These are phyloP conservation scores for Poa pratensis DNA, from an alignment of 176 grass and related monocot species.

Conservation along the genomic window DNA sequence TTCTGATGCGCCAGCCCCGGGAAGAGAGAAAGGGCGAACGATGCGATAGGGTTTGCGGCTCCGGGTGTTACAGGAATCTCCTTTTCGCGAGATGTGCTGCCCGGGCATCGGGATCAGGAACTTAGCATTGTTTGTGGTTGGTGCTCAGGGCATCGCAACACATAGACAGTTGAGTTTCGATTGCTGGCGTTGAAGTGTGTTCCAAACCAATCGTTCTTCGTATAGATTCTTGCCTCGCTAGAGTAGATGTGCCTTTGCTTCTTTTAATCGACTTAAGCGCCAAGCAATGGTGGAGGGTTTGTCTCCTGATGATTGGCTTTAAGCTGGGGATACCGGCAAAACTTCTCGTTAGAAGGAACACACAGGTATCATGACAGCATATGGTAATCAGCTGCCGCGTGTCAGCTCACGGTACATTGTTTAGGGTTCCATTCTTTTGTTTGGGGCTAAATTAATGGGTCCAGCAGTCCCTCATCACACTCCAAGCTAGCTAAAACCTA, in stretches of 20 bases:
- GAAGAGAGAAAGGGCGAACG: not conserved
- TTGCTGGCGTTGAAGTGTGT: not conserved
- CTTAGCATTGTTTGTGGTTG: not conserved
- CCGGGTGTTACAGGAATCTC: constrained; percentile 25
- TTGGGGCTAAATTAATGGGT: not conserved
- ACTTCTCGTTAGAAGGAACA: constrained; percentile 21
- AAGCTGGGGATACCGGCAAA: constrained; percentile 35
- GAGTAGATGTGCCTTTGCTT: constrained; percentile 3
- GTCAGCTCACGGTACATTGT: not conserved
- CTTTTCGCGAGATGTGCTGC: constrained; percentile 31
- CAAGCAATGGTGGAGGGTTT: constrained; percentile 26
- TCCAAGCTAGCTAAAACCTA: not conserved
- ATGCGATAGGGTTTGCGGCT: not conserved
- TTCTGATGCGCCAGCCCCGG: not conserved
- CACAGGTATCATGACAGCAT: constrained; percentile 19
- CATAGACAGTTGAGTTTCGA: not conserved
- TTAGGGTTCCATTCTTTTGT: not conserved
- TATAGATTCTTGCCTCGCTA: constrained; percentile 41
- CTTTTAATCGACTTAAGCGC: constrained; percentile 1
- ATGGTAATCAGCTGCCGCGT: constrained; percentile 2
- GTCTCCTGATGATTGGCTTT: constrained; percentile 53
- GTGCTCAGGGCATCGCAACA: not conserved
- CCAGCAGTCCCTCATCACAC: not conserved
- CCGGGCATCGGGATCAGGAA: constrained; percentile 40
- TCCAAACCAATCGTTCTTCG: constrained; percentile 26